These are phyloP conservation scores for Diddensiella caesifluorescens DNA, from an alignment of 805 yeast species.

Conservation along the genomic window DNA sequence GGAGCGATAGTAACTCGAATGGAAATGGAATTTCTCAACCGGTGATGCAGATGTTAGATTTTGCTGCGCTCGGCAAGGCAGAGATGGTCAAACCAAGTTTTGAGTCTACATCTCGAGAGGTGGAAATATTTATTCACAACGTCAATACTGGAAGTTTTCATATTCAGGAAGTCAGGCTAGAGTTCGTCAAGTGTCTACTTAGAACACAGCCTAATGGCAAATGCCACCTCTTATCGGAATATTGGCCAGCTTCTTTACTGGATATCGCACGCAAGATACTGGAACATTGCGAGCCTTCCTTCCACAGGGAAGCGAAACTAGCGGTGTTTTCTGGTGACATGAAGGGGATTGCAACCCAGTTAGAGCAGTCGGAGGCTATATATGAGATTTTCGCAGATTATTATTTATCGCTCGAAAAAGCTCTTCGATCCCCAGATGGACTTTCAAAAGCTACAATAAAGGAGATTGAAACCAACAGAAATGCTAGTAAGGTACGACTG, in stretches of 20 bases:
- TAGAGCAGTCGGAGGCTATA: slow-evolving; percentile 16
- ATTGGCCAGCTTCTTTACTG: slow-evolving; percentile 38
- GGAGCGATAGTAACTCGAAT: slow-evolving; percentile 3
- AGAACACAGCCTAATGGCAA: slow-evolving; percentile 10
- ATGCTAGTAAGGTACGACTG: slow-evolving; percentile 5
- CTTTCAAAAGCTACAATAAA: slow-evolving; percentile 12
- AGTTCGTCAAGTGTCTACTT: slow-evolving; percentile 26
- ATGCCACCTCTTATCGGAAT: slow-evolving; percentile 36
- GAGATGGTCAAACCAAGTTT: slow-evolving; percentile 15
- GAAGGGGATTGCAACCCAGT: no score
- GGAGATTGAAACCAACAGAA: slow-evolving; percentile 12
- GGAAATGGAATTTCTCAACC: slow-evolving; percentile 8
- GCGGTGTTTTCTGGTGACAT: slow-evolving; percentile 2
- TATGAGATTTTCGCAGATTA: slow-evolving; percentile 24
- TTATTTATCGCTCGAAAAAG: slow-evolving; percentile 12
- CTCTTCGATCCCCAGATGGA: slow-evolving; percentile 6
- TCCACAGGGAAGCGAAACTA: slow-evolving; percentile 14
- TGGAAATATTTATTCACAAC: slow-evolving; percentile 25
- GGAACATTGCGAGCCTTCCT: slow-evolving; percentile 23
- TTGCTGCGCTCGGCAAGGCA: slow-evolving; percentile 26
- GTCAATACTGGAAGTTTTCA: slow-evolving; percentile 32
- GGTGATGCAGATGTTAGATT: slow-evolving; percentile 28
- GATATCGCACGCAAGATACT: slow-evolving; percentile 32
- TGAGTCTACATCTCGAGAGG: slow-evolving; percentile 17
- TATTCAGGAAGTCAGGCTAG: slow-evolving; percentile 37